Conservation (phyloP, 2,329 filamentous ascomycete genomes). For the Pyrenophora seminiperda region DNA sequence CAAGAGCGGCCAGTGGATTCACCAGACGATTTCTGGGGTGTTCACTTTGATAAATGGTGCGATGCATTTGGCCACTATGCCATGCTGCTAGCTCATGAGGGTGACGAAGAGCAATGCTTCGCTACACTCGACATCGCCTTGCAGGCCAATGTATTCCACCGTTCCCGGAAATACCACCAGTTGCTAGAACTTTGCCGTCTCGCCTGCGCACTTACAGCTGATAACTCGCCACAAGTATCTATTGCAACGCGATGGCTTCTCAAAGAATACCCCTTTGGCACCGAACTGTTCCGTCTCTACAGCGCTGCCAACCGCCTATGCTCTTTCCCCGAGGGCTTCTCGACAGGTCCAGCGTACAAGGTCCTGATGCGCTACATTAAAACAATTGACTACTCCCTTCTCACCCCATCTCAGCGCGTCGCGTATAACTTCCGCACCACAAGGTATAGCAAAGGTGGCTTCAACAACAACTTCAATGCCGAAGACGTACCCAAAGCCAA, state of each 20-base stretch:
- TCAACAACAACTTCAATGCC: constrained; percentile 45
- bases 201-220: constrained; percentile 79
- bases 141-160: constrained; percentile 81
- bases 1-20: constrained; percentile 38
- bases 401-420: constrained; percentile 58
- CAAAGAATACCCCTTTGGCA: constrained; percentile 77
- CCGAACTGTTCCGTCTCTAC: constrained; percentile 84
- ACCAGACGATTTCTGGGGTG: constrained; percentile 70
- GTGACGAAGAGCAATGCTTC: constrained; percentile 74
- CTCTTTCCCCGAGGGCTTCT: constrained; percentile 75
- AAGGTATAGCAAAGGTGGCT: constrained; percentile 47
- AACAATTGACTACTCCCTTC: constrained; percentile 74
- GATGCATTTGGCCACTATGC: constrained; percentile 90
- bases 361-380: constrained; percentile 92
- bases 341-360: constrained; percentile 82
- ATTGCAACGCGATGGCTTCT: constrained; percentile 82
- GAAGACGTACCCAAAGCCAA: constrained; percentile 50
- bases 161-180: constrained; percentile 69
- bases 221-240: constrained; percentile 76
- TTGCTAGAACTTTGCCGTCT: constrained; percentile 79
- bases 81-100: constrained; percentile 71
- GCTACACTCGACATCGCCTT: constrained; percentile 77
- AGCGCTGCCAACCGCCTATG: constrained; percentile 76
- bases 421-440: constrained; percentile 47
- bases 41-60: constrained; percentile 83